phyloP scores from a whole-genome alignment of 139 green algal genomes.

The Tetratostichococcus sp. region DNA sequence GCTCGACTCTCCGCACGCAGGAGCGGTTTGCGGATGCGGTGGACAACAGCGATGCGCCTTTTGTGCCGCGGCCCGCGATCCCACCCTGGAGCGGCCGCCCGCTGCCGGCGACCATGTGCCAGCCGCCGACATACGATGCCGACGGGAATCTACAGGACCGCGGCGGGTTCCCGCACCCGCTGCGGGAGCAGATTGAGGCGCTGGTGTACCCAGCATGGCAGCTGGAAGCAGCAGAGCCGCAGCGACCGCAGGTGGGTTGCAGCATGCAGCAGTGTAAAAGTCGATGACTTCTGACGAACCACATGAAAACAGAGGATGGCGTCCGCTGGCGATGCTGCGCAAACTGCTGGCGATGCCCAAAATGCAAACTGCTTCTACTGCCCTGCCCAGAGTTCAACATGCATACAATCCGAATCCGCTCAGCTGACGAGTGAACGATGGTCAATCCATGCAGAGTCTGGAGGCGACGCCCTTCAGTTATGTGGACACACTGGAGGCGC shows the following conservation, averaged over 20 bases:
- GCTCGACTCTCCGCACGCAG: conserved; percentile 34
- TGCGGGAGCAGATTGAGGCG: conserved; percentile 38
- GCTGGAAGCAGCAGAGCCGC: conserved; percentile 16
- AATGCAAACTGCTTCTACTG: too few relatives aligned
- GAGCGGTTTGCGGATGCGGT: conserved; percentile 41
- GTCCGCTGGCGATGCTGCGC: too few relatives aligned
- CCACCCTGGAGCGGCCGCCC: conserved; percentile 36
- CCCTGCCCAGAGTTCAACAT: too few relatives aligned
- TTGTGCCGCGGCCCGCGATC: conserved; percentile 51
- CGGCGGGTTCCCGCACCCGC: conserved; percentile 46
- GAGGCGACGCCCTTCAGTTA: conserved; percentile 44
- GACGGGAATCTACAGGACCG: neutral
- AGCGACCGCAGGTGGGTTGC: conserved; percentile 8
- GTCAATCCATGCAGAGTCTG: conserved; percentile 26
- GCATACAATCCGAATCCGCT: too few relatives aligned
- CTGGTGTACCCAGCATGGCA: conserved; percentile 46
- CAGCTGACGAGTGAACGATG: too few relatives aligned
- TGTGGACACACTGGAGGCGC: conserved; percentile 37
- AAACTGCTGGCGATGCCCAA: too few relatives aligned
- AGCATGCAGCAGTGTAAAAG: neutral
- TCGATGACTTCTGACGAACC: too few relatives aligned
- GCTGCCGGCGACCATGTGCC: conserved; percentile 15
- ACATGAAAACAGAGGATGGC: too few relatives aligned
- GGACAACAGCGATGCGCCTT: conserved; percentile 62
- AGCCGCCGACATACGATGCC: neutral